A percentile compares a stretch with the other conserved stretches of the same genome.
phyloP scores from a whole-genome alignment of 2,329 filamentous ascomycete species.

The Pyricularia sp. region DNA sequence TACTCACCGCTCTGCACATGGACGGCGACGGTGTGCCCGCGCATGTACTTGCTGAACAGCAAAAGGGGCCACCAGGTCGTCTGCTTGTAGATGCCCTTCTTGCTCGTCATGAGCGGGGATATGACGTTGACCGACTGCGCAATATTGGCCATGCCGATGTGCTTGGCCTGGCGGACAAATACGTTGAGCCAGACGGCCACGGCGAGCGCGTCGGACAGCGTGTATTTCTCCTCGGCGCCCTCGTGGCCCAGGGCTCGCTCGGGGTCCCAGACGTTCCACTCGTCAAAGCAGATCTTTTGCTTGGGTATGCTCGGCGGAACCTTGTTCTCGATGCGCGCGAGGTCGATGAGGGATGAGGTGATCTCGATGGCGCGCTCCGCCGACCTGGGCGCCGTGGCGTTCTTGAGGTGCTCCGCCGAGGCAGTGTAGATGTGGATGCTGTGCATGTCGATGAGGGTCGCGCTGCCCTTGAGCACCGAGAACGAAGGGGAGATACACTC shows the following conservation, averaged over 20 bases:
- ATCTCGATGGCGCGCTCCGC: conserved; percentile 70
- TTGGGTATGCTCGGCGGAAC: conserved; percentile 49
- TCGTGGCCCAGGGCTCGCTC: conserved; percentile 59
- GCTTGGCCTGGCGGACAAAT: conserved; percentile 61
- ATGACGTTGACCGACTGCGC: conserved; percentile 74
- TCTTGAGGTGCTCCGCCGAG: conserved; percentile 35
- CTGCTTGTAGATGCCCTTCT: conserved; percentile 56
- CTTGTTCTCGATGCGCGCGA: conserved; percentile 61
- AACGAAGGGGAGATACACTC: conserved; percentile 41
- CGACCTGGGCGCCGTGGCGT: conserved; percentile 53
- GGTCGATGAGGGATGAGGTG: conserved; percentile 58
- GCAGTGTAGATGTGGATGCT: conserved; percentile 73
- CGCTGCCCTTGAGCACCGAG: conserved; percentile 26
- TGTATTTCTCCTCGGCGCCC: conserved; percentile 67
- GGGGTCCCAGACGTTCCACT: conserved; percentile 80
- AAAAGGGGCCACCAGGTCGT: conserved; percentile 68
- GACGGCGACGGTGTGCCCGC: conserved; percentile 57
- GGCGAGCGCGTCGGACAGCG: conserved; percentile 66
- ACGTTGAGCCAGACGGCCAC: conserved; percentile 69
- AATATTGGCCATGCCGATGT: conserved; percentile 71
- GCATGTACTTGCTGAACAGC: conserved; percentile 64
- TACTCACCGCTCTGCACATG: conserved; percentile 58
- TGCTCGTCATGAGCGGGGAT: conserved; percentile 63
- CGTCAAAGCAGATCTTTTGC: conserved; percentile 71
- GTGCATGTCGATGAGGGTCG: conserved; percentile 56